Conservation (phyloP, 345 rosid genomes). For the Salix brachista region DNA sequence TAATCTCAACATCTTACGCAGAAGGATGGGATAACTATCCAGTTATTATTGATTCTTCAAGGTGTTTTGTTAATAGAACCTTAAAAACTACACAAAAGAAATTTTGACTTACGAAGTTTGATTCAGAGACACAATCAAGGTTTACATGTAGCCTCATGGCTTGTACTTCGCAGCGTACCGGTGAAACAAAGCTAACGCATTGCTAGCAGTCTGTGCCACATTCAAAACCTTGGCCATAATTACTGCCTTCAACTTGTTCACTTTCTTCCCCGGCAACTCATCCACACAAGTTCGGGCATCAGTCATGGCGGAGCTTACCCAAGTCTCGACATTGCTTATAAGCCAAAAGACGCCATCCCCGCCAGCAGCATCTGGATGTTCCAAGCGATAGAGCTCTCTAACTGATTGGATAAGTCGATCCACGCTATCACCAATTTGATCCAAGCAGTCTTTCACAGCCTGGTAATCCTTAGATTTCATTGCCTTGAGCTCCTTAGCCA, state of each 20-base stretch:
- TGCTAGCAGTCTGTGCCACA: constrained; percentile 71
- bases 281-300: constrained; percentile 57
- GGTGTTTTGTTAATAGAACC: neutral
- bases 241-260: constrained; percentile 66
- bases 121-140: neutral
- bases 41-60: neutral
- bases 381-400: constrained; percentile 47
- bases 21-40: neutral
- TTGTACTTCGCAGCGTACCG: constrained; percentile 45
- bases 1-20: neutral
- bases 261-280: constrained; percentile 48
- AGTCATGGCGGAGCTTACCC: constrained; percentile 73
- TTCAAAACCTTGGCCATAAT: constrained; percentile 73
- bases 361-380: neutral
- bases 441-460: constrained; percentile 54
- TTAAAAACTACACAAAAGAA: neutral
- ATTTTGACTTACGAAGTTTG: neutral
- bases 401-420: constrained; percentile 58
- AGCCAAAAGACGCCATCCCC: constrained; percentile 42
- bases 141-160: constrained; percentile 19
- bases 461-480: constrained; percentile 40
- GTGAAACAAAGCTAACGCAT: constrained; percentile 71
- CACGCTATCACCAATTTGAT: constrained; percentile 51
- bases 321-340: constrained; percentile 57
- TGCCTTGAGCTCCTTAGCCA: constrained; percentile 34